Conservation (phyloP, 139 green algal species). For the Auxenochlorella protothecoides region DNA sequence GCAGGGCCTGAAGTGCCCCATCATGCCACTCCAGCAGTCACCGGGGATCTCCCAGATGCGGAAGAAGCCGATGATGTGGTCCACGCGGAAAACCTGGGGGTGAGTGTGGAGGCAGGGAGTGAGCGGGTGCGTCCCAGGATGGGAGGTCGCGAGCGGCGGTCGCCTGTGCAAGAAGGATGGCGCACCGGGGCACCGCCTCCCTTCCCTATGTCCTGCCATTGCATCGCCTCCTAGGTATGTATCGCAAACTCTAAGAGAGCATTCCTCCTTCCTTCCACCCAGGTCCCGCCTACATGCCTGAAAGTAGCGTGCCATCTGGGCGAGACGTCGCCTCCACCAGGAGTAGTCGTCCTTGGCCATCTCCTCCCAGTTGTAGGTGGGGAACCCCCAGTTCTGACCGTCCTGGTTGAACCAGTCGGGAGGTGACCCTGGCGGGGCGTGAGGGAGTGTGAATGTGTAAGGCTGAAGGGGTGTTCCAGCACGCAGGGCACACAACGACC, state of each 20-base stretch:
- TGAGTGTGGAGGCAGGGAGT: constrained; percentile 14
- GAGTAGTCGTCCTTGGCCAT: constrained; percentile 80
- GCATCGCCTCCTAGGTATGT: not conserved
- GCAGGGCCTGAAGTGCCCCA: constrained; percentile 81
- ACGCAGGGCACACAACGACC: too few relatives aligned
- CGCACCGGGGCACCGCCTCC: not conserved
- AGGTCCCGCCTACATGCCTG: constrained; percentile 10
- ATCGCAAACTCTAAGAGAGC: not conserved
- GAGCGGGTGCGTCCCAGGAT: not conserved
- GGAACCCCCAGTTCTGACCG: constrained; percentile 95
- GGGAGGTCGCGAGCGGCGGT: too few relatives aligned
- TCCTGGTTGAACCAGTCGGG: constrained; percentile 73
- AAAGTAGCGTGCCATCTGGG: constrained; percentile 42
- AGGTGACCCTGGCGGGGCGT: constrained; percentile 59
- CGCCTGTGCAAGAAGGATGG: not conserved
- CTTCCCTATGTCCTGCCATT: not conserved
- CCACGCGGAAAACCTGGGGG: constrained; percentile 91
- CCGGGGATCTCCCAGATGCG: constrained; percentile 92
- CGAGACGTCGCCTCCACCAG: constrained; percentile 78
- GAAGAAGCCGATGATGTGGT: constrained; percentile 98
- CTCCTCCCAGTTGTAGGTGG: constrained; percentile 94
- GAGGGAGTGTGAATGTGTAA: too few relatives aligned
- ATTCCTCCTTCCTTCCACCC: not conserved
- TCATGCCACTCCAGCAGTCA: constrained; percentile 45
- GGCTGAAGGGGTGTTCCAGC: too few relatives aligned